These are phyloP conservation scores for Phytopythium aichiense DNA, from an alignment of 352 stramenopile genomes.

Conservation along the genomic window DNA sequence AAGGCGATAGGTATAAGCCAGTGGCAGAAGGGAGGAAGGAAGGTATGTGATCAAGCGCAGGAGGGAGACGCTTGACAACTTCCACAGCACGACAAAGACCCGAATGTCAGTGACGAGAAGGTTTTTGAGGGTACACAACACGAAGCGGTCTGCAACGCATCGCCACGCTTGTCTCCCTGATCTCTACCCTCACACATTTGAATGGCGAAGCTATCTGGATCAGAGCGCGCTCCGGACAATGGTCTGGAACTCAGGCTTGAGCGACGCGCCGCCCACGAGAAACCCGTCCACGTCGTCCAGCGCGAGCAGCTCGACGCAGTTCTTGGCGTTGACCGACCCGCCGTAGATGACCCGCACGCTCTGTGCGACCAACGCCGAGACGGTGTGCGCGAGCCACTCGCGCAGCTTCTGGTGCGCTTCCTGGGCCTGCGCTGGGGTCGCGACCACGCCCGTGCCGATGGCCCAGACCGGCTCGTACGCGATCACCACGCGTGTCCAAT, in stretches of 20 bases:
- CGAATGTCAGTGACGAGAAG: background rate
- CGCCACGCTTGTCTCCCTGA: background rate
- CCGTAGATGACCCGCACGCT: conserved; percentile 90
- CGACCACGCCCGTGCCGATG: conserved; percentile 96
- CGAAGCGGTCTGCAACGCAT: background rate
- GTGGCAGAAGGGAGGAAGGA: background rate
- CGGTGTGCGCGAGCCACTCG: conserved; percentile 64
- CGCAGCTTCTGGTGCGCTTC: conserved; percentile 86
- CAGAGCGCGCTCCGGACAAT: conserved; percentile 77
- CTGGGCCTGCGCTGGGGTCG: conserved; percentile 94
- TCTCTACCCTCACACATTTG: background rate
- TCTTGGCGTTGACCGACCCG: conserved; percentile 91
- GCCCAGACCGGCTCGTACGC: conserved; percentile 98
- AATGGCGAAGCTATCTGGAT: background rate
- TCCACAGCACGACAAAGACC: background rate
- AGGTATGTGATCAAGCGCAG: background rate
- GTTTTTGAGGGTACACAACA: conserved; percentile 9
- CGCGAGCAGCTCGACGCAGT: conserved; percentile 87
- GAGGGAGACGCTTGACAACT: background rate
- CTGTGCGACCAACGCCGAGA: conserved; percentile 64
- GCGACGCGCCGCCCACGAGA: conserved; percentile 91
- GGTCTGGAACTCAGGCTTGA: conserved; percentile 90
- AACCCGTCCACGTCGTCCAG: conserved; percentile 90
- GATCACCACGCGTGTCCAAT: conserved; percentile 88
- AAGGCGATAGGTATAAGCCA: too few species aligned